These are phyloP conservation scores for Sphaerobolus stellatus DNA, from an alignment of 1,284 basidiomycete genomes.

Conservation along the genomic window DNA sequence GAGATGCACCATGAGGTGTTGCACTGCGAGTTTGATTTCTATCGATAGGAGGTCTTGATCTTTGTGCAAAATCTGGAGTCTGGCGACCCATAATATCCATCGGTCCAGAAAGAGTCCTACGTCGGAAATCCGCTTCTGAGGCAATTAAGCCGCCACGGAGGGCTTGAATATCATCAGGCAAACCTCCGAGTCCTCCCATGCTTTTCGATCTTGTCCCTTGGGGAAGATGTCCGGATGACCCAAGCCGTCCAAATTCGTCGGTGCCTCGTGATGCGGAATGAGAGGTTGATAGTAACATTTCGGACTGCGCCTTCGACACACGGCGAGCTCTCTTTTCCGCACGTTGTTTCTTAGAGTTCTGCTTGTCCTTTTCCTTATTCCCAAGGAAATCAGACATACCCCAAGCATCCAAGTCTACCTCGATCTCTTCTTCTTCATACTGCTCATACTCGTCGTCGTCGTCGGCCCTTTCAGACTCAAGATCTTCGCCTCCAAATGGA, in stretches of 20 bases:
- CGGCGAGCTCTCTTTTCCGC: constrained; percentile 31
- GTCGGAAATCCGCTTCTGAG: constrained; percentile 28
- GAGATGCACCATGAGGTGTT: constrained; percentile 2
- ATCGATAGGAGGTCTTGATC: too few species aligned
- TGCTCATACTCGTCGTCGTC: constrained; percentile 46
- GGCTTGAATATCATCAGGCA: constrained; percentile 49
- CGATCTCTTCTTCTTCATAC: constrained; percentile 51
- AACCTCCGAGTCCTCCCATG: constrained; percentile 44
- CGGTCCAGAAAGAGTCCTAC: constrained; percentile 55
- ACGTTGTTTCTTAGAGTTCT: constrained; percentile 16
- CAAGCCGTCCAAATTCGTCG: constrained; percentile 19
- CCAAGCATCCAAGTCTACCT: constrained; percentile 82
- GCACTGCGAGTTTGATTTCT: constrained; percentile 3
- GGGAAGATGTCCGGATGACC: constrained; percentile 34
- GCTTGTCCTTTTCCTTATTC: constrained; percentile 48
- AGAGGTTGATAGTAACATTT: constrained; percentile 42
- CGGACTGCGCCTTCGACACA: constrained; percentile 47
- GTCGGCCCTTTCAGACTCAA: constrained; percentile 32
- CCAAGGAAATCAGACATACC: constrained; percentile 73
- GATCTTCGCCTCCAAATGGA: constrained; percentile 65
- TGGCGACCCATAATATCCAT: constrained; percentile 52
- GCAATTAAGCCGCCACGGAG: constrained; percentile 36
- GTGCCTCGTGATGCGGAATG: neutral
- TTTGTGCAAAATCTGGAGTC: constrained; percentile 31
- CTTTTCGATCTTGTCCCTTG: constrained; percentile 56